Evolutionary conservation across 306 rosid species (phyloP), one percentile per base, ranked within the genome.

Genomic region (Trifolium pratense): DNA sequence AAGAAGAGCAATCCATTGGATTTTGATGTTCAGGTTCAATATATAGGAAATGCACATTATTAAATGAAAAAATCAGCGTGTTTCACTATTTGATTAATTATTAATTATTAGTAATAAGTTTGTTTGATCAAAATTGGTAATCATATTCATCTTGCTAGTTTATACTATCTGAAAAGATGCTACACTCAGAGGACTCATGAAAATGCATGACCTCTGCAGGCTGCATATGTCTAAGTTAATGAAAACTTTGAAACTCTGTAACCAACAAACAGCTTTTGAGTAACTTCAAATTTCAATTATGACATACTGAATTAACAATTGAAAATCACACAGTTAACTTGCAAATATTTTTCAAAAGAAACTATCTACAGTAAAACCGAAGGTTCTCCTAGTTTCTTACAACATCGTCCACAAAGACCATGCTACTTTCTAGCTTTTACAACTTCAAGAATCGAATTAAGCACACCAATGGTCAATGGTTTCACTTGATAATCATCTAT

Each of bases 401-500:
- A 32, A 5, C 68, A 36, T 62, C 25, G 36, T 63, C 46, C 29
- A 62, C 48, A 4, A 63, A 63, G 9, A 10, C 31, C 26, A 9
- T 36, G 49, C 5, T 63, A 63, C 68, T 63, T 63, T n/a, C 48
- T 63, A 63, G 51, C 40, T 59, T 59, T 59, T 29, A 29, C 65
- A 12, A 2, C 63, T 13, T 57, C 78, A 55, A 91, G 84, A 64
- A 88, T 86, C 5, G 87, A 78, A 29, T 20, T 37, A n/a, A 91
- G 88, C 75, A 71, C 78, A 43, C 60, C 62, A 52, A 40, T 3
- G 17, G 82, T 83, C 68, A 89, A 83, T 31, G 96, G 93, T 79
- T 91, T 89, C 74, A 79, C 79, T 65, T 87, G 85, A 66, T 64
- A 87, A 21, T 80, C 86, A 80, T 91, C 87, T 7, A 89, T 57